Evolutionary conservation across 73 alveolate species (phyloP).

Genomic region (Paramecium octaurelia): DNA sequence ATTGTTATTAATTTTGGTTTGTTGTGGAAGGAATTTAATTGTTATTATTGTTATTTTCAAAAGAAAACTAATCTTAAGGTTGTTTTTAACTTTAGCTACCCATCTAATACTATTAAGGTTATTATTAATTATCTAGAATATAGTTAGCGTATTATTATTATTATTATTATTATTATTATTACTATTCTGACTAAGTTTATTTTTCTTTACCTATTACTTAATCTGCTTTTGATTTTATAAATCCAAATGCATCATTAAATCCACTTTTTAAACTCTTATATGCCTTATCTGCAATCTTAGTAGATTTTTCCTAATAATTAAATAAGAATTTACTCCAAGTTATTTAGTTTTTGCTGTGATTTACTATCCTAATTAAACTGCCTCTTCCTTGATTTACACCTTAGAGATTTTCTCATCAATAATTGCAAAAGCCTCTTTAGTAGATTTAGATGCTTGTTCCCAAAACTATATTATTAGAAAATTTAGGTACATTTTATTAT

Average conservation of each 20-base stretch:
- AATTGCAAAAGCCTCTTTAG: background rate
- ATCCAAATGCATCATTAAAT: conserved; percentile 11
- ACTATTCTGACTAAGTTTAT: background rate
- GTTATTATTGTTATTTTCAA: background rate
- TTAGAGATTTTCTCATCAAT: background rate
- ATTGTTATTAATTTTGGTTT: background rate
- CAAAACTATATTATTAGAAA: background rate
- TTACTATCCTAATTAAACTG: background rate
- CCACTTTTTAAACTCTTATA: background rate
- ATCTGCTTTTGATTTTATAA: background rate
- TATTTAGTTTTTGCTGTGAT: background rate
- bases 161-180: background rate
- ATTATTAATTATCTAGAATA: background rate
- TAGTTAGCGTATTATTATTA: background rate
- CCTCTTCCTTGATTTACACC: background rate
- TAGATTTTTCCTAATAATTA: background rate
- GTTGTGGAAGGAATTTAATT: background rate
- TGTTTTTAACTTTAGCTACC: background rate
- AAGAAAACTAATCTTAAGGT: background rate
- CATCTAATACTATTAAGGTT: background rate
- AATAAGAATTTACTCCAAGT: background rate
- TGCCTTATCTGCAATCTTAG: background rate
- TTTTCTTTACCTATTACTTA: background rate
- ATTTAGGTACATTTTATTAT: background rate
- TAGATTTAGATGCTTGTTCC: background rate